Evolutionary conservation across 257 asterid genomes (phyloP), one percentile per base, ranked within the genome.

Genomic region (Przewalskia tangutica): DNA sequence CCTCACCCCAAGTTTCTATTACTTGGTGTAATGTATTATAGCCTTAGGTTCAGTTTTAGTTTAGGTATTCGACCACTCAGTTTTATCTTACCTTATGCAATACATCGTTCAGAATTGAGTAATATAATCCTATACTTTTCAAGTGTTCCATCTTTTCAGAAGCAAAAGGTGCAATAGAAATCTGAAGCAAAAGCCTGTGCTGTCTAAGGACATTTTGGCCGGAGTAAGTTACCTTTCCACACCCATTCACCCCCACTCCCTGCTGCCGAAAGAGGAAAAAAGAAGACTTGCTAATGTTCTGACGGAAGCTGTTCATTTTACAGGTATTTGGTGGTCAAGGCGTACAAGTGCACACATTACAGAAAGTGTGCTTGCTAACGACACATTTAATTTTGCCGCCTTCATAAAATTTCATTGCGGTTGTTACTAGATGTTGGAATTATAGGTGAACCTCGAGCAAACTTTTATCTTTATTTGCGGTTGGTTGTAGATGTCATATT

Each of bases 151-250:
- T 60, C 27, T 32, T 60, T 82, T 85, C 94, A 93, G 97, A 94
- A 89, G 90, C 95, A 85, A 64, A 93, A 91, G 89, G 82, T 89
- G 62, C 92, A 88, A 27, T 78, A 68, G 77, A 80, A 85, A 54
- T 83, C 86, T 16, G 83, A 56, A n/a, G 85, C 53, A 20, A 23
- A 88, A 89, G 84, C 88, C 88, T 78, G 71, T 87, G 63, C 78
- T 93, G 77, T 91, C 98, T 8, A 86, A 73, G 84, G 94, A 90
- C 84, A 3, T 93, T 79, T 85, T 94, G 79, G 90, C 93, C 51
- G 92, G 94, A 77, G 98, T 93, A 84, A 90, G 91, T 83, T 13
- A 79, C 65, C 63, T 53, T 20, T 76, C 62, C 66, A 0, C 17
- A 51, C n/a, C n/a, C n/a, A 16, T 20, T 50, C 34, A 55, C 67